phyloP scores from a whole-genome alignment of 2,329 filamentous ascomycete genomes.

The Sclerotinia spermophila region DNA sequence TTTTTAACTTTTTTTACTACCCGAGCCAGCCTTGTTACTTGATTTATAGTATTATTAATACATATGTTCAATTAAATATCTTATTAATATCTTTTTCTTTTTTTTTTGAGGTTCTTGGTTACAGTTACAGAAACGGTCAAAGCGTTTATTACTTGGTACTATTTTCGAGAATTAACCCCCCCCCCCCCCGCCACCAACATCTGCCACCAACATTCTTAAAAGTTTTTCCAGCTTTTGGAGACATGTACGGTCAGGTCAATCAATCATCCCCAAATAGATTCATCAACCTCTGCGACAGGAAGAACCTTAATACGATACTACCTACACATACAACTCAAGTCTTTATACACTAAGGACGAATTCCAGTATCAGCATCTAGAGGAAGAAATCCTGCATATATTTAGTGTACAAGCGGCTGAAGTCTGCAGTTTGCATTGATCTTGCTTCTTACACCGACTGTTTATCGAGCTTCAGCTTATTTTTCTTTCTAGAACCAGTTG shows the following conservation, averaged over 20 bases:
- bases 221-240: neutral
- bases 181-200: conserved; percentile 5
- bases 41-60: too few relatives aligned
- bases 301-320: neutral
- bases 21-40: neutral
- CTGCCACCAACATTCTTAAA: neutral
- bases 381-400: neutral
- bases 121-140: neutral
- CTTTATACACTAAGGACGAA: too few relatives aligned
- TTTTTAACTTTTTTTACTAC: neutral
- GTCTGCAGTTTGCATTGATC: conserved; percentile 5
- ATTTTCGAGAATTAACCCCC: neutral
- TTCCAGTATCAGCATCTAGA: neutral
- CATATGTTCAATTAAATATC: too few relatives aligned
- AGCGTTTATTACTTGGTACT: neutral
- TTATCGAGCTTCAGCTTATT: neutral
- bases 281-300: neutral
- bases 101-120: neutral
- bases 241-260: too few relatives aligned
- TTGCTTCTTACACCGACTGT: conserved; percentile 10
- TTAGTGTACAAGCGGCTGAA: neutral
- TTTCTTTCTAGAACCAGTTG: conserved; percentile 9
- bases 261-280: too few relatives aligned
- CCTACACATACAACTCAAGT: neutral
- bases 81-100: neutral